Conservation (phyloP, 148 eudicot species). For the Cornus suecica region DNA sequence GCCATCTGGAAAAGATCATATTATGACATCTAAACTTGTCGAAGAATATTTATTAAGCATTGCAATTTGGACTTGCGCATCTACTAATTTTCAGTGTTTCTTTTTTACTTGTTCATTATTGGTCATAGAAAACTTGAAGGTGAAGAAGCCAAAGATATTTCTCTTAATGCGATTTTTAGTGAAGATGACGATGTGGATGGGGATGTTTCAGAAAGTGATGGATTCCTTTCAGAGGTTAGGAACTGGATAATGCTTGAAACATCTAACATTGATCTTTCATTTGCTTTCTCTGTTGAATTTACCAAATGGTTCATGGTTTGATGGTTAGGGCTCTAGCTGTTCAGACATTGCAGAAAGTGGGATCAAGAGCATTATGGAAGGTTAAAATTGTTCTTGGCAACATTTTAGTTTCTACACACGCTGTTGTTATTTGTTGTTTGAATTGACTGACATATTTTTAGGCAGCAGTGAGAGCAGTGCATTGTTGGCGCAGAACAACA, state of each 20-base stretch:
- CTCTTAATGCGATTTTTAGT: constrained; percentile 60
- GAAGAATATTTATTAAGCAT: background rate
- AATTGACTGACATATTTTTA: constrained; percentile 13
- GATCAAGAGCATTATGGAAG: constrained; percentile 42
- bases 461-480: constrained; percentile 35
- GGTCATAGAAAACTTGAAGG: constrained; percentile 38
- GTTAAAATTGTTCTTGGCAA: constrained; percentile 21
- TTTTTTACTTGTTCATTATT: constrained; percentile 1
- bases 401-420: background rate
- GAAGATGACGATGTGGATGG: constrained; percentile 52
- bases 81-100: background rate
- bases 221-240: constrained; percentile 82
- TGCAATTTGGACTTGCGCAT: too few relatives aligned
- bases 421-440: background rate
- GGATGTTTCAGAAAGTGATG: constrained; percentile 78
- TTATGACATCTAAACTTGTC: background rate
- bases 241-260: constrained; percentile 6
- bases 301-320: constrained; percentile 8
- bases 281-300: constrained; percentile 1
- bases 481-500: constrained; percentile 42
- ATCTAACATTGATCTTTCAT: constrained; percentile 3
- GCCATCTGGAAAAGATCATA: too few relatives aligned
- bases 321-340: constrained; percentile 50
- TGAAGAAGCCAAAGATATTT: constrained; percentile 41
- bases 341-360: constrained; percentile 26